A percentile compares a stretch with the other conserved stretches of the same genome.
These are phyloP conservation scores for Anisodus tanguticus DNA, from an alignment of 257 asterid genomes.

Conservation along the genomic window DNA sequence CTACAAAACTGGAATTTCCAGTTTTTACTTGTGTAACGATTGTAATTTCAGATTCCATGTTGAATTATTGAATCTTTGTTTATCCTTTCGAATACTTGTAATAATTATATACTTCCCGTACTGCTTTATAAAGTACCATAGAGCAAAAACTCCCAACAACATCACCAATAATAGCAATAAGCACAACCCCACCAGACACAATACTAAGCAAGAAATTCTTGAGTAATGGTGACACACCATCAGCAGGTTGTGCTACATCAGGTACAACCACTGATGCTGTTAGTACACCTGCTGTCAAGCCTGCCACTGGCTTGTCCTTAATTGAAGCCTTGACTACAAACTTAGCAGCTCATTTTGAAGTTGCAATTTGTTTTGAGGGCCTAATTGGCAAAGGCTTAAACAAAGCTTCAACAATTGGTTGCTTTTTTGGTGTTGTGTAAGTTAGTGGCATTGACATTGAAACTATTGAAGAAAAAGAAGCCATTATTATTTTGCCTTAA, in stretches of 20 bases:
- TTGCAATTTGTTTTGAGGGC: conserved; percentile 43
- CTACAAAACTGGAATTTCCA: too few relatives aligned
- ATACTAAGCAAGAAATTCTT: conserved; percentile 85
- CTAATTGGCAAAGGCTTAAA: conserved; percentile 52
- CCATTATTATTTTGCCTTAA: conserved; percentile 47
- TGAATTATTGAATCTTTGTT: too few relatives aligned
- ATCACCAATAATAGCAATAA: conserved; percentile 63
- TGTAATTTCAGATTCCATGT: too few relatives aligned
- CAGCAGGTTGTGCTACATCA: conserved; percentile 79
- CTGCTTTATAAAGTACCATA: too few relatives aligned
- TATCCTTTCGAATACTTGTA: too few relatives aligned
- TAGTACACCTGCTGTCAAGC: conserved; percentile 71
- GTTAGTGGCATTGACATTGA: conserved; percentile 69
- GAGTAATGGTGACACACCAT: conserved; percentile 66
- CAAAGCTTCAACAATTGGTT: conserved; percentile 14
- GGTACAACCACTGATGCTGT: conserved; percentile 75
- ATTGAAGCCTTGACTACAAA: conserved; percentile 51
- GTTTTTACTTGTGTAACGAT: too few relatives aligned
- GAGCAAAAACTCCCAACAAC: too few relatives aligned
- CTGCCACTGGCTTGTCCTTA: conserved; percentile 70
- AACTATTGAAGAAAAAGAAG: conserved; percentile 64
- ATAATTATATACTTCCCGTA: too few relatives aligned
- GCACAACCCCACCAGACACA: conserved; percentile 76
- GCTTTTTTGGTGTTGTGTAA: conserved; percentile 54
- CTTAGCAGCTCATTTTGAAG: conserved; percentile 45